Percentiles rank a stretch among this genome's conserved stretches.
Conservation (phyloP, 768 basidiomycete species). For the Tephrocybe rancida region DNA sequence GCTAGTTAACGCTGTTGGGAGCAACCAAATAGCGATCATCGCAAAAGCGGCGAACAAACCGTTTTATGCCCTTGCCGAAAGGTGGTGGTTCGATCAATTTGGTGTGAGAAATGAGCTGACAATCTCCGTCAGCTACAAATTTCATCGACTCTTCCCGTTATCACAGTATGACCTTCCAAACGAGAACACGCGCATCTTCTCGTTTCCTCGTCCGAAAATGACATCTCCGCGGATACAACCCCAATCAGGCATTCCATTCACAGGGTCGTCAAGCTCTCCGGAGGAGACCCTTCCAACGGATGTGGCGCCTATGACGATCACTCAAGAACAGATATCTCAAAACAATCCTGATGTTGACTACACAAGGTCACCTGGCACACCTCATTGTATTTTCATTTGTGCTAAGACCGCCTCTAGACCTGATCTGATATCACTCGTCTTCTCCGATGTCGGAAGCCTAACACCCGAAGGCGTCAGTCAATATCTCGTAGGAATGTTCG, state of each 20-base stretch:
- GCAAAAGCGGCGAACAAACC: constrained; percentile 94
- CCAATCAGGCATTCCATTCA: constrained; percentile 12
- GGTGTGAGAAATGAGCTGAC: constrained; percentile 10
- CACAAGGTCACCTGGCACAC: constrained; percentile 62
- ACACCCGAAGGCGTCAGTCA: constrained; percentile 94
- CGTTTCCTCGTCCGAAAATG: constrained; percentile 54
- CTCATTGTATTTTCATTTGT: neutral
- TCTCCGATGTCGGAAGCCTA: constrained; percentile 92
- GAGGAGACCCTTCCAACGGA: constrained; percentile 26
- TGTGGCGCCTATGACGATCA: constrained; percentile 51
- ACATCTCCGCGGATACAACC: constrained; percentile 24
- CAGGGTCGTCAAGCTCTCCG: constrained; percentile 17
- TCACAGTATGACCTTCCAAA: constrained; percentile 90
- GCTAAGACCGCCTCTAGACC: constrained; percentile 50
- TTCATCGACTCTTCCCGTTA: constrained; percentile 92
- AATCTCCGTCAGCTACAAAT: constrained; percentile 78
- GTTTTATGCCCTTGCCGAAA: constrained; percentile 94
- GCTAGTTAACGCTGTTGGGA: constrained; percentile 89
- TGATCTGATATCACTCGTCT: constrained; percentile 91
- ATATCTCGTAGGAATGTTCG: constrained; percentile 94
- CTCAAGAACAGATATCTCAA: constrained; percentile 77
- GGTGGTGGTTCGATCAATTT: constrained; percentile 43
- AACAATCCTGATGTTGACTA: constrained; percentile 94
- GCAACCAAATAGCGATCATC: constrained; percentile 95
- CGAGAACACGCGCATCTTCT: constrained; percentile 73